These are phyloP conservation scores for Pseudomassariella vexata DNA, from an alignment of 2,329 filamentous ascomycete genomes.

Conservation along the genomic window DNA sequence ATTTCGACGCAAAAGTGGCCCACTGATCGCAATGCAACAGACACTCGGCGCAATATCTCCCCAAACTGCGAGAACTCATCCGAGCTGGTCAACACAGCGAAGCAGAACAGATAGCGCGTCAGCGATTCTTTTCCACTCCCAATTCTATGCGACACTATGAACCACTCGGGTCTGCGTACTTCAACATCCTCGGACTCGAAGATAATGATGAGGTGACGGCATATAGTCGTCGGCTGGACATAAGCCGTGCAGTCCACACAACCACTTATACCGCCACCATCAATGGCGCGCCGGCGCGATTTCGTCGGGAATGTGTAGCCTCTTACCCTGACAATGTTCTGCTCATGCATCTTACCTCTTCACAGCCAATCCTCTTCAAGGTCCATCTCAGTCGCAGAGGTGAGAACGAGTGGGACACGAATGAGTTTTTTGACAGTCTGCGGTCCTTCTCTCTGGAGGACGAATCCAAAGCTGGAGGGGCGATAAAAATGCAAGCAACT, in stretches of 20 bases:
- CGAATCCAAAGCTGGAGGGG: conserved; percentile 5
- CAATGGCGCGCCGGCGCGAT: conserved; percentile 12
- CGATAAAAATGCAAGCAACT: conserved; percentile 29
- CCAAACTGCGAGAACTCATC: conserved; percentile 32
- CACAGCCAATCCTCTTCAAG: conserved; percentile 11
- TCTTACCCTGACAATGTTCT: conserved; percentile 18
- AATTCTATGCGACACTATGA: conserved; percentile 42
- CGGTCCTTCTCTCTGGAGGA: conserved; percentile 13
- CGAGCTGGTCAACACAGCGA: conserved; percentile 30
- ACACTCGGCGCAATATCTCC: conserved; percentile 29
- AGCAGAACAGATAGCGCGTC: conserved; percentile 33
- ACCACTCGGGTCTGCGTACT: conserved; percentile 21
- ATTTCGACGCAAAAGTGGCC: too few species aligned
- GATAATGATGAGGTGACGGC: conserved; percentile 19
- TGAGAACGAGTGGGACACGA: conserved; percentile 35
- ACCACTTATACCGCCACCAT: conserved; percentile 9
- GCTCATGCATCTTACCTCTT: conserved; percentile 13
- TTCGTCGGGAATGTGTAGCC: conserved; percentile 17
- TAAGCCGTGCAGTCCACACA: conserved; percentile 8
- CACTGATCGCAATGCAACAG: too few species aligned
- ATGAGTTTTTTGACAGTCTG: conserved; percentile 35
- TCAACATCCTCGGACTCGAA: conserved; percentile 22
- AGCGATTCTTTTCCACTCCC: conserved; percentile 38
- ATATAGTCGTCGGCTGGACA: conserved; percentile 14
- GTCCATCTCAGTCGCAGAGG: conserved; percentile 30